Percentiles rank a stretch among this genome's conserved stretches.
phyloP scores from a whole-genome alignment of 2,329 filamentous ascomycete species.

The Aspergillus tamarii region DNA sequence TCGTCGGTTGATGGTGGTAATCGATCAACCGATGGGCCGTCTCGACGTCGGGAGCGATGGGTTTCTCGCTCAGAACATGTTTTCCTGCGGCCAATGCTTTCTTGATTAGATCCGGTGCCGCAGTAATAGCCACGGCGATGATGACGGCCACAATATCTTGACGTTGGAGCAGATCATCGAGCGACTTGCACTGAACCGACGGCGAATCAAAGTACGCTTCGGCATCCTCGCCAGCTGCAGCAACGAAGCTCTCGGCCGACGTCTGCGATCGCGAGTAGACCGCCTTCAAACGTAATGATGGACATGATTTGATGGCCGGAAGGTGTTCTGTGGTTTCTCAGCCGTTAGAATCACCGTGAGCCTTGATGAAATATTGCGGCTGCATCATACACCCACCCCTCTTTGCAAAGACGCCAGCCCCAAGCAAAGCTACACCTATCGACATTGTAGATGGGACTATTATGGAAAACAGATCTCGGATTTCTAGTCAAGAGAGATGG shows the following conservation, averaged over 20 bases:
- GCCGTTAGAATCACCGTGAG: not conserved
- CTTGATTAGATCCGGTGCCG: not conserved
- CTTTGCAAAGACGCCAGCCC: not conserved
- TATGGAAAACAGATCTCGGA: too few relatives aligned
- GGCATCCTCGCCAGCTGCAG: not conserved
- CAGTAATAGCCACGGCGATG: slow-evolving; percentile 3
- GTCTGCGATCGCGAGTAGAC: slow-evolving; percentile 4
- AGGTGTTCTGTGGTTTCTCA: not conserved
- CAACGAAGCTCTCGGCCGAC: not conserved
- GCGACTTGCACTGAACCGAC: not conserved
- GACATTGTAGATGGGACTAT: not conserved
- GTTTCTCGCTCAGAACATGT: slow-evolving; percentile 60
- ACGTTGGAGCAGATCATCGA: not conserved
- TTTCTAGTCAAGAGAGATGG: too few relatives aligned
- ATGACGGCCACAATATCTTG: not conserved
- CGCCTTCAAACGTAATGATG: not conserved
- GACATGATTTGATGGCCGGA: not conserved
- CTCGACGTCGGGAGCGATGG: slow-evolving; percentile 48
- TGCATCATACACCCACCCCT: not conserved
- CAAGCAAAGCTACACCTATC: not conserved
- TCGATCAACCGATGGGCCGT: not conserved
- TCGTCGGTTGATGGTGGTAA: not conserved
- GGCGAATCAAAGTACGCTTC: not conserved
- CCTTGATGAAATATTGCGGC: not conserved
- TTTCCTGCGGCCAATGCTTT: slow-evolving; percentile 37